Percentiles rank a stretch among this genome's conserved stretches.
These are phyloP conservation scores for Cynara cardunculus DNA, from an alignment of 129 eudicot species.

Conservation along the genomic window DNA sequence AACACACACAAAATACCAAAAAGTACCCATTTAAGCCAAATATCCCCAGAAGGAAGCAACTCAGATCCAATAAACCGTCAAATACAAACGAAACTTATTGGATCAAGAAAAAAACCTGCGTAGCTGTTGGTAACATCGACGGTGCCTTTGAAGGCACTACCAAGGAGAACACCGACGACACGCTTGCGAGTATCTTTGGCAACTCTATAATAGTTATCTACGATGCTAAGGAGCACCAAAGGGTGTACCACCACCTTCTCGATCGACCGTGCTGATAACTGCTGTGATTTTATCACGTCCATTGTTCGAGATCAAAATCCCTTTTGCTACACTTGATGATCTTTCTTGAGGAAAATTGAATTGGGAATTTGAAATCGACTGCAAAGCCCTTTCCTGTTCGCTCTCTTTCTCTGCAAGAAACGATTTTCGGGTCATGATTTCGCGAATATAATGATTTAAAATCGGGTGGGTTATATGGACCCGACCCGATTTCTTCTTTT, in stretches of 20 bases:
- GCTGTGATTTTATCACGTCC: conserved; percentile 95
- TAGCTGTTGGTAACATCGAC: conserved; percentile 92
- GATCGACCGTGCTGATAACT: conserved; percentile 72
- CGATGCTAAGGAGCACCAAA: conserved; percentile 84
- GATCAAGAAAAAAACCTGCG: conserved; percentile 51
- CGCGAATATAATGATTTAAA: not conserved
- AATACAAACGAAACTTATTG: not conserved
- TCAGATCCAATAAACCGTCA: not conserved
- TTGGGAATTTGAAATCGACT: conserved; percentile 4
- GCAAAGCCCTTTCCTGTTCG: conserved; percentile 7
- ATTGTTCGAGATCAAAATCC: conserved; percentile 10
- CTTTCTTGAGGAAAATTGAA: not conserved
- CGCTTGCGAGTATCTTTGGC: conserved; percentile 94
- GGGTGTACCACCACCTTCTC: conserved; percentile 97
- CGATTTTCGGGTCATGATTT: conserved; percentile 12
- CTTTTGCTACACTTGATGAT: not conserved
- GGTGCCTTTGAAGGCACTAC: conserved; percentile 79
- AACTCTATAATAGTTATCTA: conserved; percentile 89
- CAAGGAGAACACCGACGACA: conserved; percentile 92
- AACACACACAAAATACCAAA: not conserved
- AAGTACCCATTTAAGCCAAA: not conserved
- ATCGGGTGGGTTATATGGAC: not conserved
- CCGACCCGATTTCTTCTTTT: not conserved
- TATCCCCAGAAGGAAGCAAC: not conserved
- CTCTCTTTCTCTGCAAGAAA: conserved; percentile 36